These are phyloP conservation scores for Lodderomyces oxycetoniae DNA, from an alignment of 1,139 yeast species.

Conservation along the genomic window DNA sequence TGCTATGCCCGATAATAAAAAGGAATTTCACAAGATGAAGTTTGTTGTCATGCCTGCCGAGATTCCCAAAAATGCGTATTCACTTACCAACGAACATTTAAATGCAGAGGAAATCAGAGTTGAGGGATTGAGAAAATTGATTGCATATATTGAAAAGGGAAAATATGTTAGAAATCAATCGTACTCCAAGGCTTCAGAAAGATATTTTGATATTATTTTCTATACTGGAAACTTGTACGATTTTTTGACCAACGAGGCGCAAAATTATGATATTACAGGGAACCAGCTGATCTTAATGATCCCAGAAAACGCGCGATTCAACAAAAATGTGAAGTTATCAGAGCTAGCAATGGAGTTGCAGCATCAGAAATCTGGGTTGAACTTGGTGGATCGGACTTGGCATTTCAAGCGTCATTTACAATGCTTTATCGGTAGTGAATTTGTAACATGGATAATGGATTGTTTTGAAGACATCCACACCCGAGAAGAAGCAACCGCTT, in stretches of 20 bases:
- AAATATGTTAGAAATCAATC: slow-evolving; percentile 46
- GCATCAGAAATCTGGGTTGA: slow-evolving; percentile 51
- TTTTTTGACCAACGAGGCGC: slow-evolving; percentile 44
- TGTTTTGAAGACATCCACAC: slow-evolving; percentile 74
- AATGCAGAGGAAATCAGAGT: slow-evolving; percentile 79
- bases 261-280: slow-evolving; percentile 33
- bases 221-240: slow-evolving; percentile 82
- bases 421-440: slow-evolving; percentile 81
- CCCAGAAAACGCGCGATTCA: slow-evolving; percentile 30
- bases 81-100: slow-evolving; percentile 53
- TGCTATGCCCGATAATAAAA: slow-evolving; percentile 51
- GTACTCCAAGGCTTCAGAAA: slow-evolving; percentile 39
- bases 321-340: slow-evolving; percentile 31
- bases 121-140: slow-evolving; percentile 77
- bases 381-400: slow-evolving; percentile 81
- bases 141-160: slow-evolving; percentile 61
- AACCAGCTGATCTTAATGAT: slow-evolving; percentile 34
- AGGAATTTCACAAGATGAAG: slow-evolving; percentile 63
- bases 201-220: slow-evolving; percentile 71
- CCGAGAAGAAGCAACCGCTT: slow-evolving; percentile 76
- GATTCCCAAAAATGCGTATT: slow-evolving; percentile 54
- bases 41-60: slow-evolving; percentile 80
- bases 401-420: slow-evolving; percentile 75
- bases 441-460: slow-evolving; percentile 80
- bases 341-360: slow-evolving; percentile 67